phyloP scores from a whole-genome alignment of 352 stramenopile species.

The Pythium aquatile region DNA sequence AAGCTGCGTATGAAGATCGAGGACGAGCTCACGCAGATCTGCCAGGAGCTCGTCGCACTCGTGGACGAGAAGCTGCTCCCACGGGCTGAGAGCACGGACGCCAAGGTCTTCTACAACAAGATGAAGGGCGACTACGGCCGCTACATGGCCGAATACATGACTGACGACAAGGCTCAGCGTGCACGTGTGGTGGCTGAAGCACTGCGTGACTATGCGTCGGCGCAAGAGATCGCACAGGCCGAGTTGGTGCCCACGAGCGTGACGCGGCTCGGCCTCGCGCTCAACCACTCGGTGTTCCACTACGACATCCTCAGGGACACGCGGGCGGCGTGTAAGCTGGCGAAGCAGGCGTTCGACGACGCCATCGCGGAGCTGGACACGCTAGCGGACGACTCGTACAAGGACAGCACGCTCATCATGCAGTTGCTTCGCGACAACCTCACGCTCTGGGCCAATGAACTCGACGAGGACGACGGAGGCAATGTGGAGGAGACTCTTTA shows the following conservation, averaged over 20 bases:
- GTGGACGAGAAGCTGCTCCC: constrained; percentile 92
- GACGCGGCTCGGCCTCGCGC: constrained; percentile 31
- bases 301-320: constrained; percentile 98
- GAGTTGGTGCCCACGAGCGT: constrained; percentile 28
- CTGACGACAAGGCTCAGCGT: not conserved
- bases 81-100: constrained; percentile 87
- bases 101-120: constrained; percentile 97
- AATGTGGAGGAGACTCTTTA: not conserved
- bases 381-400: constrained; percentile 99
- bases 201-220: constrained; percentile 24
- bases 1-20: constrained; percentile 27
- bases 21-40: constrained; percentile 27
- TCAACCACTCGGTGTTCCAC: constrained; percentile 94
- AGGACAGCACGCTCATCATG: constrained; percentile 99
- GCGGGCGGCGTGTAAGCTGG: constrained; percentile 91
- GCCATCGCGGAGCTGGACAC: constrained; percentile 99
- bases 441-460: constrained; percentile 93
- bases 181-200: constrained; percentile 8
- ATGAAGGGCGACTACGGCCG: constrained; percentile 76
- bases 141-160: constrained; percentile 18
- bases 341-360: constrained; percentile 98
- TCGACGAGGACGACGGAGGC: not conserved
- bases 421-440: constrained; percentile 99
- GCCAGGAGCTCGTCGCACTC: constrained; percentile 89
- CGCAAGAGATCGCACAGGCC: constrained; percentile 15